Conservation (phyloP, 2,329 filamentous ascomycete species). For the Hypoxylon sp. region DNA sequence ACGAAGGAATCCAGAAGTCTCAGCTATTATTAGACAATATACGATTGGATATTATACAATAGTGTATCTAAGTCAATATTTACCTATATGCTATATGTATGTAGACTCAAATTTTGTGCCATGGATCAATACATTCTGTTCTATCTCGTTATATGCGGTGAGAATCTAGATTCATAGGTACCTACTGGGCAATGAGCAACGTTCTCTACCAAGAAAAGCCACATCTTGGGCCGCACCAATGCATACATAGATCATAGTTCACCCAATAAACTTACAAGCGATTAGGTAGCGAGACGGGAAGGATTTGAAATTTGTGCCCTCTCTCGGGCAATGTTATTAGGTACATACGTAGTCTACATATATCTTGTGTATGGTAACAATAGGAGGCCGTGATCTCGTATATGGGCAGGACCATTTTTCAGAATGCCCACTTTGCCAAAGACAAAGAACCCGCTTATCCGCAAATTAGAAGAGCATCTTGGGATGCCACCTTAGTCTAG, state of each 20-base stretch:
- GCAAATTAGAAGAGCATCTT: slow-evolving; percentile 40
- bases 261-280: neutral
- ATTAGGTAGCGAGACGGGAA: slow-evolving; percentile 9
- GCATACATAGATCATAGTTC: slow-evolving; percentile 2
- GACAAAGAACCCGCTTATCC: slow-evolving; percentile 42
- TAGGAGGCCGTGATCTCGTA: slow-evolving; percentile 44
- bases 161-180: slow-evolving; percentile 5
- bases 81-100: no score
- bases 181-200: slow-evolving; percentile 5
- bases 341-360: slow-evolving; percentile 44
- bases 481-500: slow-evolving; percentile 39
- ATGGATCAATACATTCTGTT: neutral
- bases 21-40: slow-evolving; percentile 23
- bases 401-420: slow-evolving; percentile 28
- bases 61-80: neutral
- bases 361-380: slow-evolving; percentile 40
- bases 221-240: slow-evolving; percentile 13
- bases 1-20: slow-evolving; percentile 10
- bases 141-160: neutral
- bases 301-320: slow-evolving; percentile 20
- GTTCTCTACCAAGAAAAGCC: slow-evolving; percentile 4
- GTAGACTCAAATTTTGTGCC: neutral
- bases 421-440: slow-evolving; percentile 32
- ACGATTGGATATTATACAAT: slow-evolving; percentile 4
- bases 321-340: slow-evolving; percentile 32